Evolutionary conservation across 2,329 filamentous ascomycete genomes (phyloP).

Genomic region (Cryphonectria naterciae): DNA sequence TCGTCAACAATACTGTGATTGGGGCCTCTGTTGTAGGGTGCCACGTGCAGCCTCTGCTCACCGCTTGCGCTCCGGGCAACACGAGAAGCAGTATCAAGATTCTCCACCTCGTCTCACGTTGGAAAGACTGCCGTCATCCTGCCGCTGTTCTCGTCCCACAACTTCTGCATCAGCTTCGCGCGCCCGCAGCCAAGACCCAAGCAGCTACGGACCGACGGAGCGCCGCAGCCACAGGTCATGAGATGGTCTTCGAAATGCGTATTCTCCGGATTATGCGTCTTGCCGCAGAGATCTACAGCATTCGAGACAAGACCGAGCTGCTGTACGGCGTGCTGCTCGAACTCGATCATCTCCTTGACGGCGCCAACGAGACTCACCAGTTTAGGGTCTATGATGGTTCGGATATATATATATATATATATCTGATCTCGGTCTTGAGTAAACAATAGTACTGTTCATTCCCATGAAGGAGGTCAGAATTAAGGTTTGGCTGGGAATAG

Average conservation of each 20-base stretch:
- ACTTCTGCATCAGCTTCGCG: conserved; percentile 37
- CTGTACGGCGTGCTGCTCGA: not conserved
- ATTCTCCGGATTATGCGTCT: conserved; percentile 10
- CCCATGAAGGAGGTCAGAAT: not conserved
- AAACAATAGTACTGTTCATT: not conserved
- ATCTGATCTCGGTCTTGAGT: not conserved
- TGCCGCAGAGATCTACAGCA: not conserved
- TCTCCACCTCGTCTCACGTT: not conserved
- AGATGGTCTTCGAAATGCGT: not conserved
- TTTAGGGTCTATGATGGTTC: conserved; percentile 3
- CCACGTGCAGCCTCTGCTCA: not conserved
- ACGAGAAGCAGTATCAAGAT: not conserved
- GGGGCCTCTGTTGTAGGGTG: not conserved
- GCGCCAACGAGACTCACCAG: not conserved
- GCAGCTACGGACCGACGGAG: not conserved
- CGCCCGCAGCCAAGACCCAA: conserved; percentile 28
- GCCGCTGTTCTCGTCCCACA: conserved; percentile 42
- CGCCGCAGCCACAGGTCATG: not conserved
- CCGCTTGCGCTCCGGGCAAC: not conserved
- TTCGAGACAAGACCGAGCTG: not conserved
- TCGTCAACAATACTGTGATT: not conserved
- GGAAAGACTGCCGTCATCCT: conserved; percentile 43
- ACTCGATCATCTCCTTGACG: not conserved
- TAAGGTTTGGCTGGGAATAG: not conserved
- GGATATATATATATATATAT: not conserved